A percentile compares a stretch with the other conserved stretches of the same genome.
phyloP scores from a whole-genome alignment of 2,329 filamentous ascomycete species.

The Fusarium buharicum region DNA sequence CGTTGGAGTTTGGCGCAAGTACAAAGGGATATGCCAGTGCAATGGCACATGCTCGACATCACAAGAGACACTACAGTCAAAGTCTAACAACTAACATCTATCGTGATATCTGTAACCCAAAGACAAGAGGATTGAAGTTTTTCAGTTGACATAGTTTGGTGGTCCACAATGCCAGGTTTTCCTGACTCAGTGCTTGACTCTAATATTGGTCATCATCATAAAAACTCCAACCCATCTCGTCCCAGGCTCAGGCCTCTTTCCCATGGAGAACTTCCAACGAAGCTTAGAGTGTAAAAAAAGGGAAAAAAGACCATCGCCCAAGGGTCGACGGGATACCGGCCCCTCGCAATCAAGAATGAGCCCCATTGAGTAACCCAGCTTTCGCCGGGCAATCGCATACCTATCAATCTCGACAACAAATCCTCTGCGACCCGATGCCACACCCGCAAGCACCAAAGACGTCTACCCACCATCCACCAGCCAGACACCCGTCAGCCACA shows the following conservation, averaged over 20 bases:
- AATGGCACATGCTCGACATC: background rate
- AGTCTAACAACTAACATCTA: background rate
- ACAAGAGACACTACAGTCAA: background rate
- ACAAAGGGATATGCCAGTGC: background rate
- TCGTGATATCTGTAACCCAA: background rate
- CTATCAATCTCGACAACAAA: slow-evolving; percentile 95
- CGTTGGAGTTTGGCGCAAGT: background rate
- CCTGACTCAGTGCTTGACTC: slow-evolving; percentile 96
- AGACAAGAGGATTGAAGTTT: slow-evolving; percentile 40
- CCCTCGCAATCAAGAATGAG: slow-evolving; percentile 99
- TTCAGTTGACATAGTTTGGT: slow-evolving; percentile 49
- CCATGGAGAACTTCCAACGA: slow-evolving; percentile 54
- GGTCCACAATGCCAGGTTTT: slow-evolving; percentile 48
- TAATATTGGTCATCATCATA: slow-evolving; percentile 92
- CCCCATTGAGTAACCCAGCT: slow-evolving; percentile 98
- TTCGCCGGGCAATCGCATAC: slow-evolving; percentile 90
- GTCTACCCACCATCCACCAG: slow-evolving; percentile 56
- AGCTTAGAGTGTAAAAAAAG: slow-evolving; percentile 53
- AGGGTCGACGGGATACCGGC: slow-evolving; percentile 50
- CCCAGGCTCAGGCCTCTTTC: slow-evolving; percentile 30
- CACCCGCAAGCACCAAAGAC: slow-evolving; percentile 59
- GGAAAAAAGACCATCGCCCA: slow-evolving; percentile 40
- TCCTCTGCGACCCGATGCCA: slow-evolving; percentile 62
- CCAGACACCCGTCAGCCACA: slow-evolving; percentile 19
- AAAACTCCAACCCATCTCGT: slow-evolving; percentile 61